These are phyloP conservation scores for Rhododendron mucronatum DNA, from an alignment of 148 eudicot species.

Conservation along the genomic window DNA sequence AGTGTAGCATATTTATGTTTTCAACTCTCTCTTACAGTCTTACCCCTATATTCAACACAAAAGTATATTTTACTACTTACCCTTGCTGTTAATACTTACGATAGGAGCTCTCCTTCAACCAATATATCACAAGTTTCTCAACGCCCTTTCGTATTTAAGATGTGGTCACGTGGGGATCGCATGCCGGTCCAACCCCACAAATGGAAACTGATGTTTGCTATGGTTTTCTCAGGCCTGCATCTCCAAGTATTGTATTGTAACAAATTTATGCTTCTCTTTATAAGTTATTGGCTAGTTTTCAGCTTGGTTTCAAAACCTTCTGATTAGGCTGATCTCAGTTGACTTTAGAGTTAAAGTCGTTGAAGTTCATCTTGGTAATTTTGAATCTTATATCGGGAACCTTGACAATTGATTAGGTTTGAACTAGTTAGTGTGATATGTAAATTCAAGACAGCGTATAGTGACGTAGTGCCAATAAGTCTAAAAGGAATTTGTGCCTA, in stretches of 20 bases:
- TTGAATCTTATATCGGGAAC: background rate
- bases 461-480: background rate
- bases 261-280: background rate
- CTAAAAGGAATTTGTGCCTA: background rate
- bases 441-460: background rate
- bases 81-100: background rate
- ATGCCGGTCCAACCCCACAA: background rate
- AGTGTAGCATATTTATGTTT: background rate
- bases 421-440: background rate
- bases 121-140: background rate
- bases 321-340: background rate
- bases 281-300: background rate
- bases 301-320: background rate
- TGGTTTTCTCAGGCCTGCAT: background rate
- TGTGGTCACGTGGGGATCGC: background rate
- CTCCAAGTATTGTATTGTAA: background rate
- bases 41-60: background rate
- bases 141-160: background rate
- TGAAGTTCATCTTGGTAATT: background rate
- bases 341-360: background rate
- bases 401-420: background rate
- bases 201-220: background rate
- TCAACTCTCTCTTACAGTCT: background rate
- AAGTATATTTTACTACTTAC: background rate
- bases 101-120: background rate